Percentiles rank a stretch among this genome's conserved stretches.
These are phyloP conservation scores for Zymoseptoria crescenta DNA, from an alignment of 2,329 filamentous ascomycete species.

Conservation along the genomic window DNA sequence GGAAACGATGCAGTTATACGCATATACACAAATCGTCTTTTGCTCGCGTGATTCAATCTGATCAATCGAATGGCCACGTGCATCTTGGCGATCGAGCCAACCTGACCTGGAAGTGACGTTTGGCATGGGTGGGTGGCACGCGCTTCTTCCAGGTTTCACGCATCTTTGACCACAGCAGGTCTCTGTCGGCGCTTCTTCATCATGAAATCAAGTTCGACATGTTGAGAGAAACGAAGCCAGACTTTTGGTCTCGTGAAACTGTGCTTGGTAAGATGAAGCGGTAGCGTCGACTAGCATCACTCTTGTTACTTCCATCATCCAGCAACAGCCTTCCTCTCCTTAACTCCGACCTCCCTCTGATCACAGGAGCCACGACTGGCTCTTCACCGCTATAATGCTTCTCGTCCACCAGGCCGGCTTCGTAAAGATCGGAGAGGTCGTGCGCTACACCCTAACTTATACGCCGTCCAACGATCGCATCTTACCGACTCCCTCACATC, in stretches of 20 bases:
- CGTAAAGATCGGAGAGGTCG: constrained; percentile 89
- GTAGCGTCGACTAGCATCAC: not conserved
- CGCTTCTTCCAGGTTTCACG: not conserved
- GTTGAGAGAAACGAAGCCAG: not conserved
- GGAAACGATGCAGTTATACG: not conserved
- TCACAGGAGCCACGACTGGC: not conserved
- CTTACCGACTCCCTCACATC: constrained; percentile 69
- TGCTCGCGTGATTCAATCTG: not conserved
- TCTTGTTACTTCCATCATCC: not conserved
- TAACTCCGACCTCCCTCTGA: not conserved
- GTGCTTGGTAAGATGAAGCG: not conserved
- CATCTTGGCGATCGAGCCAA: not conserved
- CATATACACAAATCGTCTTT: not conserved
- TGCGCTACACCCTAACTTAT: constrained; percentile 86
- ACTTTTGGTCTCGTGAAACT: not conserved
- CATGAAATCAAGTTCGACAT: not conserved
- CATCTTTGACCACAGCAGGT: not conserved
- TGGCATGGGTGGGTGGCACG: not conserved
- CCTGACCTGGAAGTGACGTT: too few relatives aligned
- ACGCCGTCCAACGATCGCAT: constrained; percentile 83
- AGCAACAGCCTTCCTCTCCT: not conserved
- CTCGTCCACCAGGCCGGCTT: constrained; percentile 83
- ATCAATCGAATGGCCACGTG: not conserved
- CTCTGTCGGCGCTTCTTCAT: not conserved
- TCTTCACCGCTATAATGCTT: constrained; percentile 53